A percentile compares a stretch with the other conserved stretches of the same genome.
These are phyloP conservation scores for Suhomyces bribrorum DNA, from an alignment of 1,139 yeast species.

Conservation along the genomic window DNA sequence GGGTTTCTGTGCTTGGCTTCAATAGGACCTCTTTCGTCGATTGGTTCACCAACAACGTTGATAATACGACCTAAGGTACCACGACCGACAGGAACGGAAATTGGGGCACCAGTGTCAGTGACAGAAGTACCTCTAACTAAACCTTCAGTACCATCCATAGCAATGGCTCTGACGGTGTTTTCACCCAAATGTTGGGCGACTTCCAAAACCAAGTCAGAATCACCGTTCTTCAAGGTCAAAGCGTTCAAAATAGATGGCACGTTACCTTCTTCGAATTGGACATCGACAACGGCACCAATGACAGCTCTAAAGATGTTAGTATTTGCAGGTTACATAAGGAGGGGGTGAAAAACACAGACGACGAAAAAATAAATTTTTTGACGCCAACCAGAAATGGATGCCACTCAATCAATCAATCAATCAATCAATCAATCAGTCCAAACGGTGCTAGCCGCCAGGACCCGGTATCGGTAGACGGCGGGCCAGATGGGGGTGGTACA, in stretches of 20 bases:
- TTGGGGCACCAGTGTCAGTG: constrained; percentile 95
- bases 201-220: constrained; percentile 82
- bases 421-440: no score
- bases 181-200: constrained; percentile 99
- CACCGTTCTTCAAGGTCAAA: constrained; percentile 75
- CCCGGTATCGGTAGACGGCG: no score
- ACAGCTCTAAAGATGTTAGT: constrained; percentile 65
- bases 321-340: background rate
- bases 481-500: no score
- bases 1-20: constrained; percentile 91
- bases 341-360: background rate
- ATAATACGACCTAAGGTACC: constrained; percentile 98
- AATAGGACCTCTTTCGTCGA: constrained; percentile 99
- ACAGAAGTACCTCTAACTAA: constrained; percentile 96
- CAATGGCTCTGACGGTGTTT: constrained; percentile 99
- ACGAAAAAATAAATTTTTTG: constrained; percentile 8
- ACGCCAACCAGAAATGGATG: background rate
- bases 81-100: constrained; percentile 98
- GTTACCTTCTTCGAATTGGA: constrained; percentile 96
- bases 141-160: constrained; percentile 99
- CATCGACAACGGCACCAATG: constrained; percentile 99
- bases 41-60: constrained; percentile 99
- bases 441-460: no score
- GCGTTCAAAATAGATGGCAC: constrained; percentile 98
- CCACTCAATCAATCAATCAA: no score